A percentile compares a stretch with the other conserved stretches of the same genome.
Conservation (phyloP, 352 stramenopile species). For the Thraustochytrium sp. region DNA sequence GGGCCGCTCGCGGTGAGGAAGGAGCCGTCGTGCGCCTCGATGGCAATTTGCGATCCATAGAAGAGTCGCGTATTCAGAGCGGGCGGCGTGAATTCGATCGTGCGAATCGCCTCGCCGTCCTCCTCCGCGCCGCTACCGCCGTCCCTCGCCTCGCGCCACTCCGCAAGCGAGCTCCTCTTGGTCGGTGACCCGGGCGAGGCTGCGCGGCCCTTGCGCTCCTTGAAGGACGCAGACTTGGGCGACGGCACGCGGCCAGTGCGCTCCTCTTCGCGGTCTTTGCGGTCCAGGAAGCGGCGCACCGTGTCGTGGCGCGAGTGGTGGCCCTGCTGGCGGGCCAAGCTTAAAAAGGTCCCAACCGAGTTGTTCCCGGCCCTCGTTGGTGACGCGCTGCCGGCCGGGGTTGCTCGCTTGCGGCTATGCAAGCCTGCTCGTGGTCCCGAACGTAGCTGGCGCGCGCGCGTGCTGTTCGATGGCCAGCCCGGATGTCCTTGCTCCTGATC, state of each 20-base stretch:
- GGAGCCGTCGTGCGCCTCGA: conserved; percentile 7
- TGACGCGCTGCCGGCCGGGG: neutral
- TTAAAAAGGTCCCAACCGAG: neutral
- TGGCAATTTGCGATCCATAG: conserved; percentile 36
- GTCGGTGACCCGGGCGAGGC: neutral
- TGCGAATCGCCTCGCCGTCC: neutral
- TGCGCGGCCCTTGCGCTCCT: neutral
- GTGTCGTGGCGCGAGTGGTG: neutral
- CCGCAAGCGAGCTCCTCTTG: neutral
- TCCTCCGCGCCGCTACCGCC: neutral
- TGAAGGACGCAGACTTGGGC: neutral
- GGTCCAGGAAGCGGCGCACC: neutral
- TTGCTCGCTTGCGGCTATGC: neutral
- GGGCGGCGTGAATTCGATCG: conserved; percentile 4
- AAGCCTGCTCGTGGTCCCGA: neutral
- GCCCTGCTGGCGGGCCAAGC: conserved; percentile 2
- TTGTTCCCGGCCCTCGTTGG: neutral
- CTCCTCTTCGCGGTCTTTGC: conserved; percentile 12
- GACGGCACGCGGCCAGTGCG: neutral
- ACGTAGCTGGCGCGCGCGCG: neutral
- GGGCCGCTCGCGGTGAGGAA: conserved; percentile 13
- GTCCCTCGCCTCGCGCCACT: neutral
- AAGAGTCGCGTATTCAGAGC: neutral
- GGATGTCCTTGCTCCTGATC: too few species aligned
- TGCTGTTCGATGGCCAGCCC: too few species aligned